Evolutionary conservation across 179 eudicot genomes (phyloP).

Genomic region (Pouteria campechiana): DNA sequence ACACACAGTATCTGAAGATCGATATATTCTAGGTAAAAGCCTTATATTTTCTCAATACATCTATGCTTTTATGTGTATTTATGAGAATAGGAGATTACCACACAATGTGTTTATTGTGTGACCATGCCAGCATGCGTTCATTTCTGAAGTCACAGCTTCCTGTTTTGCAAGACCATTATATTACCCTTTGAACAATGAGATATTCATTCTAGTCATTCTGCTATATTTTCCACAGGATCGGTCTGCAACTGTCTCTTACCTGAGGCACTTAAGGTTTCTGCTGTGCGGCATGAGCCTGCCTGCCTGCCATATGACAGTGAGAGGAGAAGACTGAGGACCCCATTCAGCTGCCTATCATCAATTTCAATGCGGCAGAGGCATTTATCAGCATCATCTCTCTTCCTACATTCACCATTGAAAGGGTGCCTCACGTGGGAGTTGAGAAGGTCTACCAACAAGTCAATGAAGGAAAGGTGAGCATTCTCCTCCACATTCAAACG

Average conservation of each 20-base stretch:
- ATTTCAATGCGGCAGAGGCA: conserved; percentile 65
- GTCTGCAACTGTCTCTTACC: conserved; percentile 74
- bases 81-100: no score
- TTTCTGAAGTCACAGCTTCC: not conserved
- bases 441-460: conserved; percentile 31
- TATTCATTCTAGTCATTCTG: not conserved
- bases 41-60: no score
- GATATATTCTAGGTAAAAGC: no score
- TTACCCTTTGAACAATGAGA: not conserved
- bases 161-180: not conserved
- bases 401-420: conserved; percentile 73
- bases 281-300: conserved; percentile 47
- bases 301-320: conserved; percentile 36
- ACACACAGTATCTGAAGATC: no score
- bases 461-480: conserved; percentile 27
- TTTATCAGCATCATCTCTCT: conserved; percentile 67
- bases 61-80: no score
- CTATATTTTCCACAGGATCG: conserved; percentile 35
- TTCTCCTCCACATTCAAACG: no score
- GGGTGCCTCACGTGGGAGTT: conserved; percentile 58
- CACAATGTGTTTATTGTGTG: not conserved
- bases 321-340: conserved; percentile 51
- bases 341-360: conserved; percentile 69
- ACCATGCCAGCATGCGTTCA: not conserved
- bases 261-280: conserved; percentile 44